Evolutionary conservation across 2,329 filamentous ascomycete species (phyloP).

Genomic region (Coleophoma eucalyptorum): DNA sequence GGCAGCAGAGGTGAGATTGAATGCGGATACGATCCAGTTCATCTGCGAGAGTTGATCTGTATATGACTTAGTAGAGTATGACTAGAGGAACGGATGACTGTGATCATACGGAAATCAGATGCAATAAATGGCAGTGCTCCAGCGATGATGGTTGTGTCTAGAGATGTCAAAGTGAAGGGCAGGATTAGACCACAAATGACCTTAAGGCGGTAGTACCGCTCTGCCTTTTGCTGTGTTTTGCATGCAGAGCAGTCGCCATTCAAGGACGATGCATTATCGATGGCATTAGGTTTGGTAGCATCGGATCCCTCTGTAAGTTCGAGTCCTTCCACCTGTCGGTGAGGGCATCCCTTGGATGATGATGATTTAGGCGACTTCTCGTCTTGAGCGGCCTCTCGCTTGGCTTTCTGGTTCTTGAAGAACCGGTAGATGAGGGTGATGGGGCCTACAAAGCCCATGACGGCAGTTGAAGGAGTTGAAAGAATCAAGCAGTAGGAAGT

Average conservation of each 20-base stretch:
- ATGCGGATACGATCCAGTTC: conserved; percentile 65
- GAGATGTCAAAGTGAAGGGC: conserved; percentile 56
- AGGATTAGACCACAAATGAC: conserved; percentile 53
- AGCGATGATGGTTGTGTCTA: conserved; percentile 61
- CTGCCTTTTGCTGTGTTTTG: conserved; percentile 25
- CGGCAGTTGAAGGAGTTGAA: not conserved
- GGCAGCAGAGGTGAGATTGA: conserved; percentile 61
- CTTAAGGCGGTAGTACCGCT: conserved; percentile 47
- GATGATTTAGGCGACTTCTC: not conserved
- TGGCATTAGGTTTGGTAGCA: not conserved
- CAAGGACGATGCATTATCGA: not conserved
- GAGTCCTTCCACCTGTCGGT: not conserved
- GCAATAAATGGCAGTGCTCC: conserved; percentile 58
- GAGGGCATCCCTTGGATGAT: too few relatives aligned
- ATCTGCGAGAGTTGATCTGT: conserved; percentile 48
- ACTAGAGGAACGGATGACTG: not conserved
- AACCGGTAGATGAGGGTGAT: not conserved
- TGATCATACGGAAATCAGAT: conserved; percentile 51
- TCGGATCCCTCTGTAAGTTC: not conserved
- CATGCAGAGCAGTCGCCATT: conserved; percentile 4
- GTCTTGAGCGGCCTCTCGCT: not conserved
- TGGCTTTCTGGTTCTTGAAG: not conserved
- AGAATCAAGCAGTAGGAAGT: not conserved
- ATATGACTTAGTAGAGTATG: not conserved
- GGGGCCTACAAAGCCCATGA: not conserved